Evolutionary conservation across 768 basidiomycete genomes (phyloP).

Genomic region (Auriculariales sp.): DNA sequence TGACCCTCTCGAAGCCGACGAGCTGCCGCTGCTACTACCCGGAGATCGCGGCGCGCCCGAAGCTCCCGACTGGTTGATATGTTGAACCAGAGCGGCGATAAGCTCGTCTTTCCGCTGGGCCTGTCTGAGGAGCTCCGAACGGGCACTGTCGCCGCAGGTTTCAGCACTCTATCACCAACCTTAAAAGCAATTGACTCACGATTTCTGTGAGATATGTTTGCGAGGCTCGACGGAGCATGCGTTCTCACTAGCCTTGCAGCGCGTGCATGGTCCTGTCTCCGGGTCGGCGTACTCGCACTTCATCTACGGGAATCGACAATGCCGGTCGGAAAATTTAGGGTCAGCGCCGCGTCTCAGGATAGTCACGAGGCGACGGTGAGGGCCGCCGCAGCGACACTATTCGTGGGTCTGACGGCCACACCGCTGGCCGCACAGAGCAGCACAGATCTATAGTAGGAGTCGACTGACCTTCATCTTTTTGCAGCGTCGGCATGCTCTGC

Average conservation of each 20-base stretch:
- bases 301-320: no score
- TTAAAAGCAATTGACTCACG: not conserved
- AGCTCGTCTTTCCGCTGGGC: not conserved
- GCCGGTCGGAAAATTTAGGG: no score
- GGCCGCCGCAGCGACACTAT: no score
- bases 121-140: not conserved
- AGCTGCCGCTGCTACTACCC: not conserved
- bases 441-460: no score
- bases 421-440: no score
- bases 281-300: constrained; percentile 1
- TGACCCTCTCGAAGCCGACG: not conserved
- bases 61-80: not conserved
- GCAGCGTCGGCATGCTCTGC: not conserved
- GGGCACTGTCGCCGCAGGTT: not conserved
- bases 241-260: not conserved
- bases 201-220: not conserved
- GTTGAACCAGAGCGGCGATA: not conserved
- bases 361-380: not conserved
- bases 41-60: not conserved
- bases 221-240: not conserved
- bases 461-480: not conserved
- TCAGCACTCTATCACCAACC: not conserved
- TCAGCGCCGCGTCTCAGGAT: not conserved
- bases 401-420: no score
- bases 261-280: not conserved